These are phyloP conservation scores for Knufia petricola DNA, from an alignment of 2,329 filamentous ascomycete species.

Conservation along the genomic window DNA sequence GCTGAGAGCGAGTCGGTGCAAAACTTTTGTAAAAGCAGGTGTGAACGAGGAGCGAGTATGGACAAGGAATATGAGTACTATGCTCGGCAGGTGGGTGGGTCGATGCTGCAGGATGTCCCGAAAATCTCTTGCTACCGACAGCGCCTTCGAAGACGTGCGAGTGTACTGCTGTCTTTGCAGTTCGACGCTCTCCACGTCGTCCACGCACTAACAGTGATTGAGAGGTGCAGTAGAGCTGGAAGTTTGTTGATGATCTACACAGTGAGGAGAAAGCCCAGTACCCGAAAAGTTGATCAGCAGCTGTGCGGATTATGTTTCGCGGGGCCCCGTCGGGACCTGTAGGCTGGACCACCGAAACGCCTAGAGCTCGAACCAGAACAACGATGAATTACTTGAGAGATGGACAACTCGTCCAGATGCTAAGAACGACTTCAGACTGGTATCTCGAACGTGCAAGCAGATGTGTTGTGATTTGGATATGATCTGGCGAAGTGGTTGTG, in stretches of 20 bases:
- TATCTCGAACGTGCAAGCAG: too few relatives aligned
- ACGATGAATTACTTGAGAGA: background rate
- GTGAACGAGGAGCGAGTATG: background rate
- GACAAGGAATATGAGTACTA: background rate
- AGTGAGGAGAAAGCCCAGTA: background rate
- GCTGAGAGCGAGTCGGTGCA: background rate
- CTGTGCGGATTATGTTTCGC: constrained; percentile 1
- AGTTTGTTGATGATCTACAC: constrained; percentile 2
- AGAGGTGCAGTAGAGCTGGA: background rate
- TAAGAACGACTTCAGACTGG: background rate
- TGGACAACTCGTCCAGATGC: background rate
- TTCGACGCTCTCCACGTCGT: background rate
- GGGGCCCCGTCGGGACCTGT: background rate
- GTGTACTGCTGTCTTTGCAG: background rate
- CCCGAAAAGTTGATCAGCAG: background rate
- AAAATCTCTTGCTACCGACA: background rate
- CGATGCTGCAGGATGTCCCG: background rate
- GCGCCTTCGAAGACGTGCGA: background rate
- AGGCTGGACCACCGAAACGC: background rate
- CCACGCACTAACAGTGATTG: background rate
- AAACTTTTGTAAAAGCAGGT: background rate
- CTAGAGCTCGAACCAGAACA: background rate
- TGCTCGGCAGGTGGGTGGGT: background rate
- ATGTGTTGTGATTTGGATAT: constrained; percentile 4
- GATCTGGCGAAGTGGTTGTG: constrained; percentile 1